These are phyloP conservation scores for Ophidiomyces ophidiicola DNA, from an alignment of 2,329 filamentous ascomycete species.

Conservation along the genomic window DNA sequence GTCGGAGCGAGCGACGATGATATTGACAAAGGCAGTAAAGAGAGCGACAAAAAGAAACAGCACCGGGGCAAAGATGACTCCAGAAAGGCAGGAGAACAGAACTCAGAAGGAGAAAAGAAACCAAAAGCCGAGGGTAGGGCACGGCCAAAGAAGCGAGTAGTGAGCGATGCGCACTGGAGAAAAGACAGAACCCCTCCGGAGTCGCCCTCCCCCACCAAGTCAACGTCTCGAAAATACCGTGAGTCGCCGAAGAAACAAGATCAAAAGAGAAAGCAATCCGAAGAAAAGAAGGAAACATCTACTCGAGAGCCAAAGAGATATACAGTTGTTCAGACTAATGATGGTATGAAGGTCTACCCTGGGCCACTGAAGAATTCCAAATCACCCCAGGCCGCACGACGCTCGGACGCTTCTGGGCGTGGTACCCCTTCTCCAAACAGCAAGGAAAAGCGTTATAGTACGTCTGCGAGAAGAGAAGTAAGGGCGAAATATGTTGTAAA, in stretches of 20 bases:
- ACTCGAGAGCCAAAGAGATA: background rate
- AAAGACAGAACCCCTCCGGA: constrained; percentile 41
- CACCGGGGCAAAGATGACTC: constrained; percentile 19
- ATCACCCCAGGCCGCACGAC: constrained; percentile 16
- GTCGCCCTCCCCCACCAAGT: constrained; percentile 27
- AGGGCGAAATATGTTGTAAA: constrained; percentile 11
- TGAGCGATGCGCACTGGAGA: constrained; percentile 81
- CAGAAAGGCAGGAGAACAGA: constrained; percentile 23
- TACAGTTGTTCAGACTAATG: constrained; percentile 14
- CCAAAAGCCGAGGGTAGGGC: constrained; percentile 18
- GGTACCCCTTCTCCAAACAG: background rate
- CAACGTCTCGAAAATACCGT: constrained; percentile 33
- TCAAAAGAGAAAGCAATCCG: constrained; percentile 20
- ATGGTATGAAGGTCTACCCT: constrained; percentile 22
- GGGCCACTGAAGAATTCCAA: constrained; percentile 18
- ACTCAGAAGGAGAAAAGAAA: constrained; percentile 15
- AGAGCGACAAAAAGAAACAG: no score
- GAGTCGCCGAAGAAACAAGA: constrained; percentile 24
- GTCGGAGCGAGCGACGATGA: constrained; percentile 47
- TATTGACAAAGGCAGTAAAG: constrained; percentile 16
- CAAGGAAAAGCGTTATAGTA: background rate
- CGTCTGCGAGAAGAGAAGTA: constrained; percentile 6
- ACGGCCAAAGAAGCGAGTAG: constrained; percentile 73
- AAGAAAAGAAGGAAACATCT: constrained; percentile 21
- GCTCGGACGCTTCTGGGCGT: constrained; percentile 2